phyloP scores from a whole-genome alignment of 768 basidiomycete genomes.

The Grammothele lineata region DNA sequence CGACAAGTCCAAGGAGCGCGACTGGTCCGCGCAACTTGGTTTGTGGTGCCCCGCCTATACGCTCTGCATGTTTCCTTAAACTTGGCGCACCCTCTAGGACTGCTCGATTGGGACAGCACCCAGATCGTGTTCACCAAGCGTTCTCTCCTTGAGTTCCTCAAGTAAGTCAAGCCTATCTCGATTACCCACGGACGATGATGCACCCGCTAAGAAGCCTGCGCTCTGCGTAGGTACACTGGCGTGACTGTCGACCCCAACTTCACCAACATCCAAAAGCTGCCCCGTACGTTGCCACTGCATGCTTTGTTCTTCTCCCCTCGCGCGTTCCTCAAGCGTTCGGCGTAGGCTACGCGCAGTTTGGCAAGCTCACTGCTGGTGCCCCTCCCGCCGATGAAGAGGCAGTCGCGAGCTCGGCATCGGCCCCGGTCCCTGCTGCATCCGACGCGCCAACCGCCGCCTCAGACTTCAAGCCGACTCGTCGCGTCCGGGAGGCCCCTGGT shows the following conservation, averaged over 20 bases:
- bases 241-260: constrained; percentile 76
- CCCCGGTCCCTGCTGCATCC: constrained; percentile 6
- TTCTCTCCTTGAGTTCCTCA: constrained; percentile 70
- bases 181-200: constrained; percentile 2
- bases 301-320: background rate
- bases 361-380: constrained; percentile 38
- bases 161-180: constrained; percentile 38
- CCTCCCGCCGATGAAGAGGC: constrained; percentile 21
- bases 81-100: constrained; percentile 38
- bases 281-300: constrained; percentile 41
- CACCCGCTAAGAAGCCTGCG: constrained; percentile 11
- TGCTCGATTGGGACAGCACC: constrained; percentile 79
- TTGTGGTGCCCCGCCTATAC: constrained; percentile 12
- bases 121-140: constrained; percentile 79
- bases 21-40: constrained; percentile 72
- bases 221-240: constrained; percentile 54
- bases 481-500: constrained; percentile 52
- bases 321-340: background rate
- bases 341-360: constrained; percentile 69
- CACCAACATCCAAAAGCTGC: constrained; percentile 68
- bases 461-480: constrained; percentile 49
- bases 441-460: constrained; percentile 20
- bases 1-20: constrained; percentile 63
- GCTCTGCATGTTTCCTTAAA: background rate
- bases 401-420: constrained; percentile 8